Base-by-base conservation (phyloP, 352 stramenopile genomes). In the Phytophthora hibernalis region DNA sequence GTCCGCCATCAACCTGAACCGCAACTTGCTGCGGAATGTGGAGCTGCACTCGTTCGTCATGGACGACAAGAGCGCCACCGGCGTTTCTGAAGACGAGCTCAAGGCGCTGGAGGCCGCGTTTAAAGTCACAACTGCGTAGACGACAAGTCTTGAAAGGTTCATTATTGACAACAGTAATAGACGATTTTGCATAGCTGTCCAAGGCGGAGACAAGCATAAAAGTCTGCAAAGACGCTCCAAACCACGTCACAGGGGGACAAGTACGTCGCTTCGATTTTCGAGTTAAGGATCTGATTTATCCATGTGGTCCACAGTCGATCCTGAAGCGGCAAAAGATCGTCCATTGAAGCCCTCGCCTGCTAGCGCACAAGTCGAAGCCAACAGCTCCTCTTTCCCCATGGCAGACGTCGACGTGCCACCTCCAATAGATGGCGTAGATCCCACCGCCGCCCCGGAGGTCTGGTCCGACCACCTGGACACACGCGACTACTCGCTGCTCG, bases 381-480 rank as follows among this genome's bases (percentile, higher is more conserved):
- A 18, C n/a, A 45, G n/a, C 20, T 37, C 30, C 15, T 10, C 26
- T 31, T 31, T 13, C 22, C 28, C 5, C 2, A 78, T 75, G 65
- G 47, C 50, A 28, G 37, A 65, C 24, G 20, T 61, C 6, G 31
- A 40, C 28, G 45, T 13, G 48, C 54, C 47, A 12, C 28, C 40
- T 33, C 43, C 61, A 4, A 48, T 61, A 18, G 42, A 61, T 21
- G 51, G 30, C 38, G 47, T 55, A 1, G 15, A 61, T 2, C 60
- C 64, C 13, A 52, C 11, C n/a, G 33, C 47, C 16, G 49, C 45
- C 8, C 61, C 75, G 0, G 51, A 58, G 45, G 68, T 89, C 31
- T 95, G 87, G 87, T 88, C 83, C 24, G 74, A 90, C 45, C 56
- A 92, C 45, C 54, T 95, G 21, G 63, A 70, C 33, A 52, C 68